A percentile compares a stretch with the other conserved stretches of the same genome.
Evolutionary conservation across 2,329 filamentous ascomycete species (phyloP).

Genomic region (Xylariaceae sp.): DNA sequence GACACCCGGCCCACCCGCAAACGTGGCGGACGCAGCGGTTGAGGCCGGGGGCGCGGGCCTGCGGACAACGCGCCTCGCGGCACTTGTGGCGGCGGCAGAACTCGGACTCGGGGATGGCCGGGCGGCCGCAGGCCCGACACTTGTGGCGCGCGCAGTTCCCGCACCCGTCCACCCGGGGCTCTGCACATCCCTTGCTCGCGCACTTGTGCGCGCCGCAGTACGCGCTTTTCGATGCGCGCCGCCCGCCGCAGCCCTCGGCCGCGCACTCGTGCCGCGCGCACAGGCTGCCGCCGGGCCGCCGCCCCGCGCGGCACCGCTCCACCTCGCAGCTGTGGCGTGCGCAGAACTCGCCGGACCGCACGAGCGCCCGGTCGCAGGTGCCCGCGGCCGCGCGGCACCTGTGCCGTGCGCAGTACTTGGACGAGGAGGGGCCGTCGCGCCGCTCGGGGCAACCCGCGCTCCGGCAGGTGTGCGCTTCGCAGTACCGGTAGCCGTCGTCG

Average conservation of each 20-base stretch:
- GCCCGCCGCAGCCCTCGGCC: constrained; percentile 3
- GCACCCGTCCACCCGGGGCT: constrained; percentile 9
- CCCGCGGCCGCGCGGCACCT: neutral
- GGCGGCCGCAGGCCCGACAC: constrained; percentile 17
- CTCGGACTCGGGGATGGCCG: constrained; percentile 14
- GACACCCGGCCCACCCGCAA: constrained; percentile 16
- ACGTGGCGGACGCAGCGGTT: constrained; percentile 17
- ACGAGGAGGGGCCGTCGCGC: constrained; percentile 8
- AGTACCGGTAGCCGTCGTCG: constrained; percentile 18
- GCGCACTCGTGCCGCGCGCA: constrained; percentile 17
- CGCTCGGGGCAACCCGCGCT: constrained; percentile 8
- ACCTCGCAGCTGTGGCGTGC: constrained; percentile 19
- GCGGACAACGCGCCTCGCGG: constrained; percentile 9
- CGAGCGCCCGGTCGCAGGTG: constrained; percentile 7
- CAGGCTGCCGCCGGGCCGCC: constrained; percentile 4
- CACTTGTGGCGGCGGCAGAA: constrained; percentile 25
- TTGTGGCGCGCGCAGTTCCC: constrained; percentile 16
- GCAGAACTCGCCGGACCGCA: constrained; percentile 13
- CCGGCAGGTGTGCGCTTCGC: constrained; percentile 17
- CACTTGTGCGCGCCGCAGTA: constrained; percentile 24
- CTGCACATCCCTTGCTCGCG: constrained; percentile 16
- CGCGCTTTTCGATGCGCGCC: constrained; percentile 12
- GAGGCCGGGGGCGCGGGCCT: constrained; percentile 8
- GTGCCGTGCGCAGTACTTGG: constrained; percentile 16
- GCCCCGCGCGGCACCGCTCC: constrained; percentile 12